A percentile compares a stretch with the other conserved stretches of the same genome.
phyloP scores from a whole-genome alignment of 1,284 basidiomycete genomes.

The Vanrija sp. region DNA sequence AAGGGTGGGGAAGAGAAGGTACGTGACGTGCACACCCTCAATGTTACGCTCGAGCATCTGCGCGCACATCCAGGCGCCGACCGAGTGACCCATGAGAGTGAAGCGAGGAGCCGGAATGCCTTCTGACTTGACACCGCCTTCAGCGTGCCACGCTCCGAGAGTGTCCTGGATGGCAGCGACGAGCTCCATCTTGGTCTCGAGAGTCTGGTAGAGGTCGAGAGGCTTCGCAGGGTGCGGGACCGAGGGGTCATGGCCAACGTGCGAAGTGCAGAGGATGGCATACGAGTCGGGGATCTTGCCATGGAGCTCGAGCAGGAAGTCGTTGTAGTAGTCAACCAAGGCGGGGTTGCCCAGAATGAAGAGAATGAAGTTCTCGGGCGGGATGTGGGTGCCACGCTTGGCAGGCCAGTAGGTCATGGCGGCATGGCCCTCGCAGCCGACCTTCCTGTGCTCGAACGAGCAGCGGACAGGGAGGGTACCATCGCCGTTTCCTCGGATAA shows the following conservation, averaged over 20 bases:
- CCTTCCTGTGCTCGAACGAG: constrained; percentile 3
- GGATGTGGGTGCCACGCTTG: constrained; percentile 3
- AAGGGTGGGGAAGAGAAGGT: constrained; percentile 40
- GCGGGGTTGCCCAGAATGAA: constrained; percentile 48
- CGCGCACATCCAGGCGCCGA: constrained; percentile 45
- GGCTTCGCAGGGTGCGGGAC: constrained; percentile 22
- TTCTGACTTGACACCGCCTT: too few species aligned
- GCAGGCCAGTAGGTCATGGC: constrained; percentile 38
- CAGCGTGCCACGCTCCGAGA: constrained; percentile 26
- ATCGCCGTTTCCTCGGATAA: constrained; percentile 6
- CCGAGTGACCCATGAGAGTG: constrained; percentile 43
- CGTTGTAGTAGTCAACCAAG: constrained; percentile 46
- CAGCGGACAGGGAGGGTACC: neutral
- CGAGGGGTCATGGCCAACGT: constrained; percentile 43
- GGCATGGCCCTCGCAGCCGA: neutral
- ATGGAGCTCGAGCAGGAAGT: constrained; percentile 41
- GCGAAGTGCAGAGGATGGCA: constrained; percentile 43
- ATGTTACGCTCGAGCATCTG: constrained; percentile 26
- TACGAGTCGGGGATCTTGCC: constrained; percentile 34
- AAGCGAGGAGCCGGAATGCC: constrained; percentile 15
- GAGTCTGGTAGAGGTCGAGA: constrained; percentile 32
- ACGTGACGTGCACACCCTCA: constrained; percentile 15
- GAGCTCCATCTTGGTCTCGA: constrained; percentile 45
- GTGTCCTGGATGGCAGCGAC: constrained; percentile 19
- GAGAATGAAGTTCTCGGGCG: constrained; percentile 29